These are phyloP conservation scores for Fusarium algeriense DNA, from an alignment of 2,329 filamentous ascomycete genomes.

Conservation along the genomic window DNA sequence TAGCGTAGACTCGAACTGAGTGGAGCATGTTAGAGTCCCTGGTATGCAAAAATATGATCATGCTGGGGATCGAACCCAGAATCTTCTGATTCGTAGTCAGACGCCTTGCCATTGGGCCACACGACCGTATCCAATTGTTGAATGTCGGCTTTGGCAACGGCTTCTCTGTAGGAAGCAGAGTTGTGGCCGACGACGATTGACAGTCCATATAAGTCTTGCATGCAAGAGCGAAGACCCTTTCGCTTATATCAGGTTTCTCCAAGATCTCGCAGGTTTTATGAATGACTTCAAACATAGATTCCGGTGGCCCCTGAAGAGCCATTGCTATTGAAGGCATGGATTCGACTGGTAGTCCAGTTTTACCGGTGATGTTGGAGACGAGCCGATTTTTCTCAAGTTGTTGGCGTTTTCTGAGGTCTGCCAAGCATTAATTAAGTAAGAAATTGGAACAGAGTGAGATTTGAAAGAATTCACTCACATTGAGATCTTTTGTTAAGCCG, in stretches of 20 bases:
- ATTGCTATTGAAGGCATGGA: not conserved
- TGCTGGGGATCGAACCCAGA: conserved; percentile 47
- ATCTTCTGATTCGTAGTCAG: conserved; percentile 50
- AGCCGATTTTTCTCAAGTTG: not conserved
- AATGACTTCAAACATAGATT: conserved; percentile 1
- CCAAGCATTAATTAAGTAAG: fast-evolving
- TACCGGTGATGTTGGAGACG: not conserved
- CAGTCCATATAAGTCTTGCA: conserved; percentile 21
- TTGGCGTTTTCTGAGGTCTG: conserved; percentile 14
- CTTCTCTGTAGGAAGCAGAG: not conserved
- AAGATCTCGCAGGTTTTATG: conserved; percentile 15
- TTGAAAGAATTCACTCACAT: not conserved
- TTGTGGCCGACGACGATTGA: fast-evolving
- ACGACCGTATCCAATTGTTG: conserved; percentile 21
- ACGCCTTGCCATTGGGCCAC: conserved; percentile 46
- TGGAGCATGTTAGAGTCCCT: no score
- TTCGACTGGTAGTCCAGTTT: not conserved
- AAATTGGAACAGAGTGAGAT: fast-evolving
- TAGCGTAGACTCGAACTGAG: no score
- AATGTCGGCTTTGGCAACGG: not conserved
- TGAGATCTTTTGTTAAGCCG: conserved; percentile 24
- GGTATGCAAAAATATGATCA: conserved; percentile 30
- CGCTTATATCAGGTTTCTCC: not conserved
- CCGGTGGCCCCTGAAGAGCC: fast-evolving
- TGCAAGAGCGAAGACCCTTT: conserved; percentile 1